A percentile compares a stretch with the other conserved stretches of the same genome.
phyloP scores from a whole-genome alignment of 1,284 basidiomycete genomes.

The Sporisorium iseilematis-ciliati region DNA sequence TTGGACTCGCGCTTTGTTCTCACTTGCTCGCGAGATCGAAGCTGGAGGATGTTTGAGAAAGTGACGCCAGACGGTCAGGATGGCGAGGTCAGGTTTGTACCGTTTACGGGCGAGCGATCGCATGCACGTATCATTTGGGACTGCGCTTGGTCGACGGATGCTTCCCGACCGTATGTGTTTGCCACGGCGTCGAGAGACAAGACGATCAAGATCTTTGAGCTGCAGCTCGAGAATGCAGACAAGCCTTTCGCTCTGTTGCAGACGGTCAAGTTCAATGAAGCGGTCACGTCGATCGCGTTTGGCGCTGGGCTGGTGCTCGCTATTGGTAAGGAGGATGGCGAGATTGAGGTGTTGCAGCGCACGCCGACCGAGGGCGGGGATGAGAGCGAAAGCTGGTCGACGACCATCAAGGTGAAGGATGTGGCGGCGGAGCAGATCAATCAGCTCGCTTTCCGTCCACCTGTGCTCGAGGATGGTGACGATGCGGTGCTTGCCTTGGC shows the following conservation, averaged over 20 bases:
- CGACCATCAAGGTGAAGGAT: slow-evolving; percentile 27
- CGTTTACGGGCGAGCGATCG: slow-evolving; percentile 75
- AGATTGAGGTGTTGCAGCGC: slow-evolving; percentile 76
- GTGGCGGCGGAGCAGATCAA: slow-evolving; percentile 62
- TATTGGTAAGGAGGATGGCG: slow-evolving; percentile 94
- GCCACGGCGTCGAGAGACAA: slow-evolving; percentile 96
- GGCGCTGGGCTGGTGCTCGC: slow-evolving; percentile 74
- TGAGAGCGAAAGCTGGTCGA: slow-evolving; percentile 21
- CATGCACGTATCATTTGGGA: slow-evolving; percentile 97
- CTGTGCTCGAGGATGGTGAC: slow-evolving; percentile 42
- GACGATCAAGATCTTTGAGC: slow-evolving; percentile 75
- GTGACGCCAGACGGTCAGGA: background rate
- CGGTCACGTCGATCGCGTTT: slow-evolving; percentile 52
- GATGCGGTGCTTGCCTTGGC: slow-evolving; percentile 52
- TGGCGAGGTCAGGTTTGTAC: slow-evolving; percentile 33
- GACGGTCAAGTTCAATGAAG: slow-evolving; percentile 51
- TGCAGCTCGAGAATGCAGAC: slow-evolving; percentile 15
- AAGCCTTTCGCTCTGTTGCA: slow-evolving; percentile 37
- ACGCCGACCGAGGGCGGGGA: background rate
- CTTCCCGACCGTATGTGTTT: slow-evolving; percentile 74
- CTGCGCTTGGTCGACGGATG: slow-evolving; percentile 80
- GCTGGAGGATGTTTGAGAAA: slow-evolving; percentile 85
- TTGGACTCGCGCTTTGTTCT: slow-evolving; percentile 82
- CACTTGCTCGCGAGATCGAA: slow-evolving; percentile 89
- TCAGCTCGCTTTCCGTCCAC: slow-evolving; percentile 58